Conservation (phyloP, 352 stramenopile species). For the Globisporangium splendens region DNA sequence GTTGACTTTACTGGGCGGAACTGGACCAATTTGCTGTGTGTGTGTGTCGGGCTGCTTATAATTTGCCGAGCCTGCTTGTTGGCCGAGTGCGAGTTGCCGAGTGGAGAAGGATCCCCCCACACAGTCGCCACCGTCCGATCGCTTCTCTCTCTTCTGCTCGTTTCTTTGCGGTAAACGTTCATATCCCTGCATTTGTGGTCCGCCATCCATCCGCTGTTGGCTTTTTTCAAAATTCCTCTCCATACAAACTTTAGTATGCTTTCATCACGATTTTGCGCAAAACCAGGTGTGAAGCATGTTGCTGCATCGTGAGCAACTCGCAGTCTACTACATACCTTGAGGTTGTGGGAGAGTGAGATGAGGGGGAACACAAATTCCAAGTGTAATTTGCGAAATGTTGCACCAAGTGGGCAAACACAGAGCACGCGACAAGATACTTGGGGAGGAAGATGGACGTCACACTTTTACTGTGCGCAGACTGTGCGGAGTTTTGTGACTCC, state of each 20-base stretch:
- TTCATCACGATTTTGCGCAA: too few relatives aligned
- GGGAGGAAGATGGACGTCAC: too few relatives aligned
- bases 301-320: not conserved
- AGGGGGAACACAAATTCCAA: not conserved
- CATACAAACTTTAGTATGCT: not conserved
- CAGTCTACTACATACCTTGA: not conserved
- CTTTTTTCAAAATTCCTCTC: not conserved
- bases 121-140: not conserved
- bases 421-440: too few relatives aligned
- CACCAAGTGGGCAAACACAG: not conserved
- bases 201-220: not conserved
- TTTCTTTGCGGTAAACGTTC: not conserved
- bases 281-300: not conserved
- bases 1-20: too few relatives aligned
- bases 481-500: too few relatives aligned
- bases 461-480: too few relatives aligned
- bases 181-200: not conserved
- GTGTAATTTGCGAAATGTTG: not conserved
- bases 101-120: not conserved
- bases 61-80: too few relatives aligned
- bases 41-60: too few relatives aligned
- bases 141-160: not conserved
- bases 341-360: not conserved
- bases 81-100: not conserved
- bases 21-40: too few relatives aligned